Evolutionary conservation across 2,329 filamentous ascomycete genomes (phyloP), one percentile per base, ranked within the genome.

Genomic region (Madurella mycetomatis): DNA sequence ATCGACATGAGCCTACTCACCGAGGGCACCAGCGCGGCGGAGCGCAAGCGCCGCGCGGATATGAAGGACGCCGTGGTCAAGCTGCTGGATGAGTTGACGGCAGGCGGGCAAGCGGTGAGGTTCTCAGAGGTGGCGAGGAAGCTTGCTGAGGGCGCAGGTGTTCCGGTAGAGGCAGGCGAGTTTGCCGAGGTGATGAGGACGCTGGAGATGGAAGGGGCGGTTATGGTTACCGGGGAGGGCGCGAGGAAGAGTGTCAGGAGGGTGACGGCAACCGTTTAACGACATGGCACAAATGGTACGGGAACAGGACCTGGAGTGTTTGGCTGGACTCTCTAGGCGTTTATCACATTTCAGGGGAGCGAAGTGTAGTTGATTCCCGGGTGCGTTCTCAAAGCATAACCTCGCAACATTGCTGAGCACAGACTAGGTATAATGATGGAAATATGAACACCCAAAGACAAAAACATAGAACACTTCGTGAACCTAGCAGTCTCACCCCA

Each of bases 1-100:
- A 97, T 99, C 66, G 94, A 99, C 69, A 97, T 99, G 94, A 88
- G 88, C 53, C 77, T 99, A 47, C 77, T 99, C 59, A 96, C 92
- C 0, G 94, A 97, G 67, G 94, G 94, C n/a, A 95, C 90, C 2
- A 91, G 87, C 63, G 85, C 90, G 0, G 85, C 85, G n/a, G 94
- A 97, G 70, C 80, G 94, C 48, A 85, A 89, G 67, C 79, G 90
- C 60, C 88, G 86, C 67, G 85, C 87, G 40, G 92, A 96, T 69
- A 75, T 99, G 65, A 95, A 95, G 78, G 83, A 81, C 53, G 91
- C 87, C 0, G 78, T 95, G 0, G 69, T 95, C 34, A 76, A 74
- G 34, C 75, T 91, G 17, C 71, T 99, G 12, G 92, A 97, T 67
- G 91, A 96, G 63, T 80, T 95, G 73, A 85, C 86, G 3, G 77